Conservation (phyloP, 208 protist species). For the Leishmania tarentolae region DNA sequence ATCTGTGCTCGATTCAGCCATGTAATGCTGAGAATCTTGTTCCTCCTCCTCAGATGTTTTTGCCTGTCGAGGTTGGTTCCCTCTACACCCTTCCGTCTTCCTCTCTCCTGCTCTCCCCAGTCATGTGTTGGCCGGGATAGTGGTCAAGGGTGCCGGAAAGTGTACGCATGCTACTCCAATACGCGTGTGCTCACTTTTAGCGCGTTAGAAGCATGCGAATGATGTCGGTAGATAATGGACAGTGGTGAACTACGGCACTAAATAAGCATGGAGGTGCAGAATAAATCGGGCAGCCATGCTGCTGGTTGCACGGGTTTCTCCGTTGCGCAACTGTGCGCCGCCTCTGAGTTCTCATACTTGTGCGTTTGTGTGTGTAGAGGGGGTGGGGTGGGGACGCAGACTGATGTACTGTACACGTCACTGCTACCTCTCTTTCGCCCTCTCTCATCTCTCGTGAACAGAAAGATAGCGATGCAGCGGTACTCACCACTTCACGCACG, state of each 20-base stretch:
- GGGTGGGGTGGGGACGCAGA: neutral
- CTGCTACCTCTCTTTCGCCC: neutral
- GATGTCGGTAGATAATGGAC: neutral
- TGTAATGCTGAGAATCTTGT: neutral
- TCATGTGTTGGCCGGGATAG: neutral
- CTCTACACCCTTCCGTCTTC: neutral
- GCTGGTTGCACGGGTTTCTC: neutral
- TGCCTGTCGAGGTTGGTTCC: neutral
- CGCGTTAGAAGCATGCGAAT: neutral
- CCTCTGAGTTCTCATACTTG: neutral
- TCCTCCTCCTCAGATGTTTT: neutral
- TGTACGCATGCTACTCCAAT: neutral
- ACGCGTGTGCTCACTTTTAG: neutral
- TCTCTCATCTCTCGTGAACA: neutral
- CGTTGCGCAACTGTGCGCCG: neutral
- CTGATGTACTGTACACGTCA: neutral
- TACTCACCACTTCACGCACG: neutral
- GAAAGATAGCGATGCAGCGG: neutral
- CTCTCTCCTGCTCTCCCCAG: neutral
- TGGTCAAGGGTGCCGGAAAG: neutral
- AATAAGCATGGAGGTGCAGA: neutral
- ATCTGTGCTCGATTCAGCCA: neutral
- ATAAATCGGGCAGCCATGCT: neutral
- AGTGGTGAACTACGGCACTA: neutral
- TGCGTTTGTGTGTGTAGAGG: constrained; percentile 22